phyloP scores from a whole-genome alignment of 345 rosid genomes.

The Aurinia saxatilis region DNA sequence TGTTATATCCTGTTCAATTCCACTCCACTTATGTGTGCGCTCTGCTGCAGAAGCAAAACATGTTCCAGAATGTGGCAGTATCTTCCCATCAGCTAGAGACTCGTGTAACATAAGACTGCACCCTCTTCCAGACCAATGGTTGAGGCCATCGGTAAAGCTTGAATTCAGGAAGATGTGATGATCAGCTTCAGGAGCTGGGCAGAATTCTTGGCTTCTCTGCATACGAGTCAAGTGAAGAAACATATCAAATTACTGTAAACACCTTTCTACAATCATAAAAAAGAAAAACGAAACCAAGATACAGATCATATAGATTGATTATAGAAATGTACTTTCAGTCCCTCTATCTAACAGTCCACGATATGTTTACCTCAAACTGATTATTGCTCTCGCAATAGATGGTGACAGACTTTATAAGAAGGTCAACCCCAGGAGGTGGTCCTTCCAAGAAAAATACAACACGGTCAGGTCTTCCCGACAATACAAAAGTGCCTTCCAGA shows the following conservation, averaged over 20 bases:
- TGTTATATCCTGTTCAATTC: constrained; percentile 85
- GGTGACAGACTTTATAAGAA: constrained; percentile 61
- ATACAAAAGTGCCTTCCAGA: constrained; percentile 67
- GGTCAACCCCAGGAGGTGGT: constrained; percentile 75
- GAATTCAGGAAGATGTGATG: constrained; percentile 62
- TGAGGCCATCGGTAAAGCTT: constrained; percentile 66
- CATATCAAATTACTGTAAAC: neutral
- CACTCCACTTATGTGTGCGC: constrained; percentile 85
- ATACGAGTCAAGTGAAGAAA: neutral
- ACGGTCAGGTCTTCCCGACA: constrained; percentile 55
- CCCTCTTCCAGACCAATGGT: constrained; percentile 93
- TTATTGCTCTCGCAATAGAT: constrained; percentile 38
- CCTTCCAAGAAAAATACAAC: constrained; percentile 87
- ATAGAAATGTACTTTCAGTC: neutral
- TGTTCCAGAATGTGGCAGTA: constrained; percentile 63
- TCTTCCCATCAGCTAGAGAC: constrained; percentile 67
- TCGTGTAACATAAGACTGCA: constrained; percentile 72
- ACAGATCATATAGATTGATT: neutral
- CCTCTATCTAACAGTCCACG: neutral
- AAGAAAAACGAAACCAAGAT: neutral
- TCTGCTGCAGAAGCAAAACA: constrained; percentile 72
- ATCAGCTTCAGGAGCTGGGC: constrained; percentile 38
- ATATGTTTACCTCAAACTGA: constrained; percentile 39
- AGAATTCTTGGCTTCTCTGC: constrained; percentile 24
- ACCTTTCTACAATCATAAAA: neutral